Evolutionary conservation across 176 grass and related monocot species (phyloP).

Genomic region (Paspalum notatum): DNA sequence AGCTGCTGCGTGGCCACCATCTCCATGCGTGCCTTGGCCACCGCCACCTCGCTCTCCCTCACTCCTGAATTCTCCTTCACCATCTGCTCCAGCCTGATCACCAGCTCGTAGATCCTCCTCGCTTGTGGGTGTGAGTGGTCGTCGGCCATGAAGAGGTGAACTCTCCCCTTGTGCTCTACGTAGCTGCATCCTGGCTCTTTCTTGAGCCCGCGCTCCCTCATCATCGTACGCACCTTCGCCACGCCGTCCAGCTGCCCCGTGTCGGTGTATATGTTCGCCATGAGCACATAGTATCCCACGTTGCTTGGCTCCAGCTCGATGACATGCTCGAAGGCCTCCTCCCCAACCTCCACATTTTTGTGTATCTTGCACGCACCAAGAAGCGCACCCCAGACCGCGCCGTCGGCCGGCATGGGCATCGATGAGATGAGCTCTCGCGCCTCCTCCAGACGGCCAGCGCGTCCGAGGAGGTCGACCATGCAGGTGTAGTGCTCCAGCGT

Average conservation of each 20-base stretch:
- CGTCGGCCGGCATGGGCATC: slow-evolving; percentile 61
- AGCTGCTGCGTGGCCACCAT: slow-evolving; percentile 9
- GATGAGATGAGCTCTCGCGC: slow-evolving; percentile 60
- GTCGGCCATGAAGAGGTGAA: slow-evolving; percentile 84
- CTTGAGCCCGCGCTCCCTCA: slow-evolving; percentile 62
- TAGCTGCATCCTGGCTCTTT: slow-evolving; percentile 81
- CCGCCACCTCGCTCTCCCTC: too few species aligned
- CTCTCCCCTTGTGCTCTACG: slow-evolving; percentile 52
- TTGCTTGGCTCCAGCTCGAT: slow-evolving; percentile 58
- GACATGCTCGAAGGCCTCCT: slow-evolving; percentile 56
- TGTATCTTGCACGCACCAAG: slow-evolving; percentile 84
- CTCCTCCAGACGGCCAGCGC: slow-evolving; percentile 53
- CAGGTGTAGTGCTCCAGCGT: slow-evolving; percentile 65
- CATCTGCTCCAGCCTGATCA: slow-evolving; percentile 55
- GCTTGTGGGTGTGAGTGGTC: slow-evolving; percentile 69
- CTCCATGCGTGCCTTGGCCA: background rate
- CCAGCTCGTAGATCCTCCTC: slow-evolving; percentile 60
- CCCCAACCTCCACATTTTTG: slow-evolving; percentile 54
- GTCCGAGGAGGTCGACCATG: slow-evolving; percentile 77
- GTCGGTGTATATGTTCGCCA: slow-evolving; percentile 73
- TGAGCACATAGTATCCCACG: slow-evolving; percentile 69
- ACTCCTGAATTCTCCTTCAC: slow-evolving; percentile 33
- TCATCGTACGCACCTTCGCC: slow-evolving; percentile 54
- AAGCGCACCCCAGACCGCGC: slow-evolving; percentile 68
- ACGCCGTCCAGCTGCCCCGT: slow-evolving; percentile 42